Evolutionary conservation across 306 rosid genomes (phyloP).

Genomic region (Quercus parvula): DNA sequence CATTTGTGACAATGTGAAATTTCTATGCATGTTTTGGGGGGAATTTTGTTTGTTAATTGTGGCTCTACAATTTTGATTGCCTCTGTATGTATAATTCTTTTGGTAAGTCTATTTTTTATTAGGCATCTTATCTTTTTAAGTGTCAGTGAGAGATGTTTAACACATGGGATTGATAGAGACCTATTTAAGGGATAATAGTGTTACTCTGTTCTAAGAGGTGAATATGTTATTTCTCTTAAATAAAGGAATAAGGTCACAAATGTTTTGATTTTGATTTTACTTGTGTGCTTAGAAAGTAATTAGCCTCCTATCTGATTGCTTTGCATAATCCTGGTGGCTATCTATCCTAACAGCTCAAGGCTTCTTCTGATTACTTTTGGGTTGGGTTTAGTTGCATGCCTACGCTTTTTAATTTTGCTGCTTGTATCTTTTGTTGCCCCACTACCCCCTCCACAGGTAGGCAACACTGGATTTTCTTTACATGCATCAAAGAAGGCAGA

Average conservation of each 20-base stretch:
- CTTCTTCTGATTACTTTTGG: not conserved
- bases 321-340: not conserved
- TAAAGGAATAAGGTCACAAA: not conserved
- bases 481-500: constrained; percentile 70
- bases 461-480: constrained; percentile 71
- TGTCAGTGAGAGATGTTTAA: not conserved
- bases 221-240: not conserved
- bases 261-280: not conserved
- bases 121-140: not conserved
- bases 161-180: not conserved
- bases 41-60: no score
- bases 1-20: not conserved
- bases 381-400: not conserved
- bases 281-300: not conserved
- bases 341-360: not conserved
- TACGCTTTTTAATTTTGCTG: not conserved
- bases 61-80: not conserved
- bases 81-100: not conserved
- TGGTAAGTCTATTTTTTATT: not conserved
- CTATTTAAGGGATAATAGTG: not conserved
- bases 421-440: not conserved
- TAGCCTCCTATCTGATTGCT: not conserved
- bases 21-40: not conserved
- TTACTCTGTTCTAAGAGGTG: not conserved
- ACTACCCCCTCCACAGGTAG: constrained; percentile 43